Percentiles rank a stretch among this genome's conserved stretches.
phyloP scores from a whole-genome alignment of 1,139 yeast genomes.

The Yarrowia galli region DNA sequence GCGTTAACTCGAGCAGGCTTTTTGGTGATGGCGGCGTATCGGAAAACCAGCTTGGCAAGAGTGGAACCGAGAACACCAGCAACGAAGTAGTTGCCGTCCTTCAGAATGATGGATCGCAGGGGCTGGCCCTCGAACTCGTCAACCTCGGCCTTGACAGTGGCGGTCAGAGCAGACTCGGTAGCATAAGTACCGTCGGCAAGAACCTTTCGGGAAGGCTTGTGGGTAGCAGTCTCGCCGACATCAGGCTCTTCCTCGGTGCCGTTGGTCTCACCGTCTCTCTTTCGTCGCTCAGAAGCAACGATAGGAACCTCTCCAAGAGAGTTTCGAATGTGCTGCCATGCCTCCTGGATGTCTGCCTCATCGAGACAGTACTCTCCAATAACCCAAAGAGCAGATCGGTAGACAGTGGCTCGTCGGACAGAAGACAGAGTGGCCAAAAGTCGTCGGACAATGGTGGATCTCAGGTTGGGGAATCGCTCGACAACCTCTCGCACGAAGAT shows the following conservation, averaged over 20 bases:
- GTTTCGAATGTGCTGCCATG: constrained; percentile 87
- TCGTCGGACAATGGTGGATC: constrained; percentile 69
- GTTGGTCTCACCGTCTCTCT: constrained; percentile 50
- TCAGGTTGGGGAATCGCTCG: constrained; percentile 85
- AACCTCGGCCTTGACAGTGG: constrained; percentile 51
- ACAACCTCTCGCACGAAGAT: constrained; percentile 91
- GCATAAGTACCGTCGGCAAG: constrained; percentile 99
- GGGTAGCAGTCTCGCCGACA: constrained; percentile 42
- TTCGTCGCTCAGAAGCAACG: constrained; percentile 70
- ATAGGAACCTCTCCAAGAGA: constrained; percentile 94
- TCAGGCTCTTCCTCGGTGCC: constrained; percentile 52
- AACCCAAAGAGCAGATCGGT: constrained; percentile 94
- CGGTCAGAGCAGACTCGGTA: constrained; percentile 85
- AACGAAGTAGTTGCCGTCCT: constrained; percentile 85
- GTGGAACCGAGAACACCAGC: constrained; percentile 90
- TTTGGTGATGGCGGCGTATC: constrained; percentile 68
- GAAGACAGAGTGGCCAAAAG: constrained; percentile 68
- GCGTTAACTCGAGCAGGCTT: constrained; percentile 70
- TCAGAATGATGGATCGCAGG: constrained; percentile 75
- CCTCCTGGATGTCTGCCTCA: constrained; percentile 74
- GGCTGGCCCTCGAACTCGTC: constrained; percentile 62
- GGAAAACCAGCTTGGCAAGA: constrained; percentile 83
- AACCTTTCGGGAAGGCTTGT: constrained; percentile 57
- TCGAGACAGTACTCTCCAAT: constrained; percentile 88
- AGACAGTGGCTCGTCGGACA: constrained; percentile 87